These are phyloP conservation scores for Moniliophthora roreri DNA, from an alignment of 1,284 basidiomycete species.

Conservation along the genomic window DNA sequence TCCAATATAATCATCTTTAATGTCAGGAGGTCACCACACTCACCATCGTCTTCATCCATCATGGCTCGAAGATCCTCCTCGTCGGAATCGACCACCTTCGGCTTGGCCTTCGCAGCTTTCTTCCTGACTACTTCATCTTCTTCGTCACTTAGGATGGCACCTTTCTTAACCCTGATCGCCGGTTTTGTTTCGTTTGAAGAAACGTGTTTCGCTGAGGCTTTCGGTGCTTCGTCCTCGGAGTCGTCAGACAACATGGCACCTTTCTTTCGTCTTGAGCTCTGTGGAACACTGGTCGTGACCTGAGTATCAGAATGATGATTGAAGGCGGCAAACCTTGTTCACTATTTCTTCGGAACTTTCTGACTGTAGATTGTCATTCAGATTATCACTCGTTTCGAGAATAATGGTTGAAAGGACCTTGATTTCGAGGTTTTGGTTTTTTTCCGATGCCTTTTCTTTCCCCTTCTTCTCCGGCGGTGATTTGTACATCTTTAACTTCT, in stretches of 20 bases:
- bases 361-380: too few relatives aligned
- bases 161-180: slow-evolving; percentile 38
- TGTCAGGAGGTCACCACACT: slow-evolving; percentile 15
- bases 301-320: too few relatives aligned
- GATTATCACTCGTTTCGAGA: too few relatives aligned
- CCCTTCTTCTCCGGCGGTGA: slow-evolving; percentile 23
- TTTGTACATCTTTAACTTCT: slow-evolving; percentile 20
- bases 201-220: slow-evolving; percentile 18
- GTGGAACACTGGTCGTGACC: neutral
- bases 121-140: slow-evolving; percentile 35
- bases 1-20: slow-evolving; percentile 2
- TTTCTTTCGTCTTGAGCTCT: slow-evolving; percentile 11
- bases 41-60: slow-evolving; percentile 79
- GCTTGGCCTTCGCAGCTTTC: slow-evolving; percentile 25
- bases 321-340: too few relatives aligned
- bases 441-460: slow-evolving; percentile 8
- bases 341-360: too few relatives aligned
- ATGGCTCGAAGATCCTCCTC: slow-evolving; percentile 50
- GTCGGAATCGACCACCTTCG: slow-evolving; percentile 36
- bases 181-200: slow-evolving; percentile 18
- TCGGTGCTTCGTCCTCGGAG: slow-evolving; percentile 12
- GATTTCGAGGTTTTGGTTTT: neutral
- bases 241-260: slow-evolving; percentile 11
- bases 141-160: slow-evolving; percentile 57
- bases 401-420: too few relatives aligned